A percentile compares a stretch with the other conserved stretches of the same genome.
Conservation (phyloP, 768 basidiomycete genomes). For the Gymnopilus junonius region DNA sequence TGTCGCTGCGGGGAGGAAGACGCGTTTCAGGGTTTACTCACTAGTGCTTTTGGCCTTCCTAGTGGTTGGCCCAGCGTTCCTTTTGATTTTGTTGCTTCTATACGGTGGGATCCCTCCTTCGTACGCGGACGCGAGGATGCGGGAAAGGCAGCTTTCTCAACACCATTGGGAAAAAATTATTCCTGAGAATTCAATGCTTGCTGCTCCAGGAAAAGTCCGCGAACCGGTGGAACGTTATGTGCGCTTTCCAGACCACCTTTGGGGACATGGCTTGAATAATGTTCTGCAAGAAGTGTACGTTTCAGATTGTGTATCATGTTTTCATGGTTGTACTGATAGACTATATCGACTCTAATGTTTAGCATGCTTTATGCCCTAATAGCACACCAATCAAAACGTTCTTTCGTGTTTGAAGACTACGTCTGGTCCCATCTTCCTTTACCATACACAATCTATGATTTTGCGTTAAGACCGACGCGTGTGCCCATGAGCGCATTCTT, state of each 20-base stretch:
- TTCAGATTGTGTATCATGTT: too few species aligned
- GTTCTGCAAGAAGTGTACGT: conserved; percentile 65
- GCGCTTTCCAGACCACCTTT: conserved; percentile 56
- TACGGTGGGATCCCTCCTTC: conserved; percentile 28
- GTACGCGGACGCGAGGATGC: conserved; percentile 17
- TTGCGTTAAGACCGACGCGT: conserved; percentile 51
- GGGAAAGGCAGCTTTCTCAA: conserved; percentile 23
- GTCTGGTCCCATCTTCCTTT: conserved; percentile 59
- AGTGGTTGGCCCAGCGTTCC: not conserved
- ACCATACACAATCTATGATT: conserved; percentile 58
- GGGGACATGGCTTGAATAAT: conserved; percentile 68
- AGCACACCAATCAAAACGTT: conserved; percentile 51
- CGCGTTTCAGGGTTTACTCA: not conserved
- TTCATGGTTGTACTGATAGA: too few species aligned
- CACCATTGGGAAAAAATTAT: conserved; percentile 18
- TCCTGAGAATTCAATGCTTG: too few species aligned
- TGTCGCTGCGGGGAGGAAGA: not conserved
- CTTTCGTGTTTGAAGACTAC: conserved; percentile 68
- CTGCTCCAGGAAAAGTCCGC: not conserved
- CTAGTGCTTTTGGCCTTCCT: not conserved
- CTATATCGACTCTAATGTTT: not conserved
- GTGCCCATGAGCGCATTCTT: conserved; percentile 66
- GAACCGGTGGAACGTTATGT: conserved; percentile 34
- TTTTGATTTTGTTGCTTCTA: conserved; percentile 14
- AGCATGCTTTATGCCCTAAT: conserved; percentile 6